Conservation (phyloP, 2,329 filamentous ascomycete species). For the Orbilia blumenaviensis region DNA sequence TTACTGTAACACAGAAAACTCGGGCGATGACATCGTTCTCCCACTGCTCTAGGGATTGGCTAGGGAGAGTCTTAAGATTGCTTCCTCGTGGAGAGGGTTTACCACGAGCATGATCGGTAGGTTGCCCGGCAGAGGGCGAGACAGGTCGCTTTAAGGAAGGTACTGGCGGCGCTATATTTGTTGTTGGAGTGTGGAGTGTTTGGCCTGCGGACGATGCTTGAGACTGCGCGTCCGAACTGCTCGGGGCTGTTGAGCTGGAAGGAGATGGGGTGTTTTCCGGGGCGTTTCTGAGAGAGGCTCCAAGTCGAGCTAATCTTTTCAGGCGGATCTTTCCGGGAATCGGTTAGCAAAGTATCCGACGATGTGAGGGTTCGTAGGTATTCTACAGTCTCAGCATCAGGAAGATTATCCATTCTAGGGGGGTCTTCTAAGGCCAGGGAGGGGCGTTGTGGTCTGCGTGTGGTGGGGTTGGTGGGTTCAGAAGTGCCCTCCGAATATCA, state of each 20-base stretch:
- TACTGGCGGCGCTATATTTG: neutral
- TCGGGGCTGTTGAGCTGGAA: neutral
- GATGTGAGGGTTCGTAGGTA: too few relatives aligned
- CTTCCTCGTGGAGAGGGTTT: slow-evolving; percentile 15
- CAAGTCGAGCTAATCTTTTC: slow-evolving; percentile 44
- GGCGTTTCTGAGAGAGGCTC: slow-evolving; percentile 11
- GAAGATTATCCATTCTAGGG: slow-evolving; percentile 33
- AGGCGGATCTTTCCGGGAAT: slow-evolving; percentile 19
- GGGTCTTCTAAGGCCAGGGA: neutral
- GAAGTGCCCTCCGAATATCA: too few relatives aligned
- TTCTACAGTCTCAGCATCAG: slow-evolving; percentile 38
- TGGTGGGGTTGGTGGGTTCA: neutral
- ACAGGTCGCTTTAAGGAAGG: slow-evolving; percentile 37
- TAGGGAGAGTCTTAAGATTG: neutral
- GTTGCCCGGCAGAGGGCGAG: slow-evolving; percentile 14
- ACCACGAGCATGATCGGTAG: slow-evolving; percentile 9
- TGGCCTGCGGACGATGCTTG: neutral
- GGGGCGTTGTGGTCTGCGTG: neutral
- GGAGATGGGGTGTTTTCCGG: neutral
- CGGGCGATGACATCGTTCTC: slow-evolving; percentile 23
- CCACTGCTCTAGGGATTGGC: slow-evolving; percentile 39
- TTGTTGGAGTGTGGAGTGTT: neutral
- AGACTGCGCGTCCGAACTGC: neutral
- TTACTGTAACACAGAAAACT: slow-evolving; percentile 31
- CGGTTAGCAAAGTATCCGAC: neutral